Evolutionary conservation across 139 green algal genomes (phyloP).

Genomic region (Coelastrella sp.): DNA sequence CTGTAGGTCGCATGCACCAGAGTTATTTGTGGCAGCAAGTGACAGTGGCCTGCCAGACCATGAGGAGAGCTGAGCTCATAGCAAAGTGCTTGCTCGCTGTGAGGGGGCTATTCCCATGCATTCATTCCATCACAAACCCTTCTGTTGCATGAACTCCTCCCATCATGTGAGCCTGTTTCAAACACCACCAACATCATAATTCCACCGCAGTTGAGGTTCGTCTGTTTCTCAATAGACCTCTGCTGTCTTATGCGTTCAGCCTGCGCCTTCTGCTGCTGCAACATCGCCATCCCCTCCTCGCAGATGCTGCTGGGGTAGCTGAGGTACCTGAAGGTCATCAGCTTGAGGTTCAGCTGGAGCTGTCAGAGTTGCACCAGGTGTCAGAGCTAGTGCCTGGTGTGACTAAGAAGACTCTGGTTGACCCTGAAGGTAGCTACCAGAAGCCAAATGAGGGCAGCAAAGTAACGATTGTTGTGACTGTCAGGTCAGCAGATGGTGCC

Average conservation of each 20-base stretch:
- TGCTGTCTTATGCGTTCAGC: neutral
- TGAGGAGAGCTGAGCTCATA: no score
- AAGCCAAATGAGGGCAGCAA: constrained; percentile 78
- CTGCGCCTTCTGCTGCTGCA: neutral
- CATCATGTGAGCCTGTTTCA: neutral
- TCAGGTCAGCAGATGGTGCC: constrained; percentile 67
- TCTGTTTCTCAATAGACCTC: neutral
- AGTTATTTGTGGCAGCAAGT: neutral
- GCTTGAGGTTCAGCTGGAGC: constrained; percentile 80
- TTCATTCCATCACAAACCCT: no score
- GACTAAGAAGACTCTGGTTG: constrained; percentile 82
- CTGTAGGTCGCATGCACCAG: constrained; percentile 66
- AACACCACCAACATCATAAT: neutral
- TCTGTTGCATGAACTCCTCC: no score
- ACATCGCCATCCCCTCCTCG: neutral
- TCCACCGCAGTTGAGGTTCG: neutral
- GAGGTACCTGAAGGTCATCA: constrained; percentile 71
- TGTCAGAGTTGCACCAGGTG: constrained; percentile 79
- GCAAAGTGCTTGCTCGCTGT: no score
- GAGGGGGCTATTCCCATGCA: no score
- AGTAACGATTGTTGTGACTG: constrained; percentile 57
- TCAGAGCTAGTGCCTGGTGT: constrained; percentile 55
- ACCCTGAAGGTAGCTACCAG: constrained; percentile 77
- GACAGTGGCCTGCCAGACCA: no score
- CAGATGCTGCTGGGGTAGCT: constrained; percentile 77